Evolutionary conservation across 192 early-diverging fungal species (phyloP).

Genomic region (Gorgonomyces haynaldii): DNA sequence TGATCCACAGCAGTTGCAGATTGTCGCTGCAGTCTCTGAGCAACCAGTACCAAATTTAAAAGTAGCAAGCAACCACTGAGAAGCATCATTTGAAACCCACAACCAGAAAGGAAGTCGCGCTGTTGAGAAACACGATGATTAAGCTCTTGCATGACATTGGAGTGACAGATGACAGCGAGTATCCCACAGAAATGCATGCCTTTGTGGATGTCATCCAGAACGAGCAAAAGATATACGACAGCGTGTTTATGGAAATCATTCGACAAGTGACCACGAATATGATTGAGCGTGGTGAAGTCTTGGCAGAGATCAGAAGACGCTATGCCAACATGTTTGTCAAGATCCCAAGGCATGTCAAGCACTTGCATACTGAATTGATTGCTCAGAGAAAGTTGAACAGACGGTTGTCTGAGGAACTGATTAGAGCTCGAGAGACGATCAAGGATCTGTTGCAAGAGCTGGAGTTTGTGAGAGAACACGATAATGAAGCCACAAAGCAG

Average conservation of each 20-base stretch:
- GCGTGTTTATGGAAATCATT: slow-evolving; percentile 42
- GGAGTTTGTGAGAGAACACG: slow-evolving; percentile 40
- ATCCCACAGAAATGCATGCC: slow-evolving; percentile 50
- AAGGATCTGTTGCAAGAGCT: slow-evolving; percentile 31
- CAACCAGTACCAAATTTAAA: no score
- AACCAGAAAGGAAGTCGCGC: slow-evolving; percentile 43
- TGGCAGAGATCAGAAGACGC: slow-evolving; percentile 39
- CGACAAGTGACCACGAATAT: slow-evolving; percentile 50
- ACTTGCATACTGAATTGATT: slow-evolving; percentile 46
- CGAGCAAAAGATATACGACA: slow-evolving; percentile 52
- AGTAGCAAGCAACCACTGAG: no score
- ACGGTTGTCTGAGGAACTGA: slow-evolving; percentile 37
- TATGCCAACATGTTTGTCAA: slow-evolving; percentile 49
- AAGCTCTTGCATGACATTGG: slow-evolving; percentile 34
- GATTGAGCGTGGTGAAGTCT: slow-evolving; percentile 47
- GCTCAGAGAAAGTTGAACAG: slow-evolving; percentile 43
- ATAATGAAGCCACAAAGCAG: slow-evolving; percentile 36
- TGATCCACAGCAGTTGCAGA: no score
- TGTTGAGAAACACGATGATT: slow-evolving; percentile 42
- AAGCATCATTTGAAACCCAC: no score
- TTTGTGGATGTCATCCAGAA: slow-evolving; percentile 42
- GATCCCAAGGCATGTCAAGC: slow-evolving; percentile 39
- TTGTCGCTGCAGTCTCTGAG: no score
- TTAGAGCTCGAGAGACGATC: slow-evolving; percentile 33
- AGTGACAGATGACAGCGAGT: slow-evolving; percentile 26